A percentile compares a stretch with the other conserved stretches of the same genome.
Conservation (phyloP, 768 basidiomycete genomes). For the Lactifluus echinatus region DNA sequence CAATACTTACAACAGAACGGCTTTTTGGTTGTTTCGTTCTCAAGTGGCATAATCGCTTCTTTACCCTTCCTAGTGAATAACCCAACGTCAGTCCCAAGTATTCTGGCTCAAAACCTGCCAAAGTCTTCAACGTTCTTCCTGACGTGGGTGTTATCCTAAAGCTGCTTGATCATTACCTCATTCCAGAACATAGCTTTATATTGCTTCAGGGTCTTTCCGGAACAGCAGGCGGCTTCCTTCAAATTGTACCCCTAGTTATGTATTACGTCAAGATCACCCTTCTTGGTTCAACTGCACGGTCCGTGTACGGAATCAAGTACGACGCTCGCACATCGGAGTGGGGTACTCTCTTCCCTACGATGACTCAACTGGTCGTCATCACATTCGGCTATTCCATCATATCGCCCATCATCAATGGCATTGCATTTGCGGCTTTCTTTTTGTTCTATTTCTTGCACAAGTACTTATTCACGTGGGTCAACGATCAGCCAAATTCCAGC, state of each 20-base stretch:
- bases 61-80: conserved; percentile 54
- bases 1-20: conserved; percentile 53
- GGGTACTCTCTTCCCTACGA: conserved; percentile 70
- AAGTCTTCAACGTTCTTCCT: conserved; percentile 85
- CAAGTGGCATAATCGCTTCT: conserved; percentile 74
- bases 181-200: conserved; percentile 44
- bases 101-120: conserved; percentile 75
- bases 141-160: conserved; percentile 40
- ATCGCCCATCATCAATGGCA: conserved; percentile 88
- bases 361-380: conserved; percentile 78
- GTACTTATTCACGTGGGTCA: conserved; percentile 37
- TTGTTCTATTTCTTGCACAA: conserved; percentile 79
- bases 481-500: conserved; percentile 53
- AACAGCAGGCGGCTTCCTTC: conserved; percentile 72
- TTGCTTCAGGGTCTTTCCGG: conserved; percentile 75
- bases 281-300: conserved; percentile 81
- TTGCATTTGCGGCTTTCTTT: conserved; percentile 76
- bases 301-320: conserved; percentile 79
- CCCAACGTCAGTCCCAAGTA: conserved; percentile 57
- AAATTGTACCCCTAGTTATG: conserved; percentile 60
- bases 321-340: conserved; percentile 52
- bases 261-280: conserved; percentile 90
- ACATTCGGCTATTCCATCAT: conserved; percentile 80
- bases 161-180: not conserved
- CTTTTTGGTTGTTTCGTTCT: conserved; percentile 83